Evolutionary conservation across 495 filamentous ascomycete species (phyloP).

Genomic region (Haplographium delicatum): DNA sequence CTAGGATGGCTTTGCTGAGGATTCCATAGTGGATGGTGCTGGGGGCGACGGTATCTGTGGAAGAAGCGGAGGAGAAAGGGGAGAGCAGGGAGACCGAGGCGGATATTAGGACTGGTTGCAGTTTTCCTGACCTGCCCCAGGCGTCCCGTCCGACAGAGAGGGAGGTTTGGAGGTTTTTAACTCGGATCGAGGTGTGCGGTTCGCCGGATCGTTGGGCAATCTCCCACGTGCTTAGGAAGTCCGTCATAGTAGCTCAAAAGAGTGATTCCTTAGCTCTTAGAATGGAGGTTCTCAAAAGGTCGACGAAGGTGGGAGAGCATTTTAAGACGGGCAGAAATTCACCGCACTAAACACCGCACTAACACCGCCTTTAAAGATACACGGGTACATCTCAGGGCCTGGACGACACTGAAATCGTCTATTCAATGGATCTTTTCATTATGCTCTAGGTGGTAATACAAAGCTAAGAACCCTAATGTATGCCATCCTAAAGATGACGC

Average conservation of each 20-base stretch:
- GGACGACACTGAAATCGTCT: too few species aligned
- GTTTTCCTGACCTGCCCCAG: conserved; percentile 44
- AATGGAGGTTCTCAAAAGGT: not conserved
- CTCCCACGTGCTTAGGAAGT: conserved; percentile 6
- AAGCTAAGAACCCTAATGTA: too few species aligned
- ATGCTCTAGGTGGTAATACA: too few species aligned
- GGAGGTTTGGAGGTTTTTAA: conserved; percentile 46
- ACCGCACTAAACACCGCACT: not conserved
- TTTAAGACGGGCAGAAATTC: conserved; percentile 10
- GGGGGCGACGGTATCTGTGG: conserved; percentile 39
- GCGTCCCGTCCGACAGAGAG: conserved; percentile 44
- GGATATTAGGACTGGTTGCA: conserved; percentile 51
- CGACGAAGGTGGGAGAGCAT: conserved; percentile 6
- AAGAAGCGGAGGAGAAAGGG: conserved; percentile 43
- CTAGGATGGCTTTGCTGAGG: conserved; percentile 48
- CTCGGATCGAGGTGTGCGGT: conserved; percentile 33
- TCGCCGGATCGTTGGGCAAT: not conserved
- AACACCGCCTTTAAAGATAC: not conserved
- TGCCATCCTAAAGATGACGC: too few species aligned
- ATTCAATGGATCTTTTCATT: too few species aligned
- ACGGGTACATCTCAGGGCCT: too few species aligned
- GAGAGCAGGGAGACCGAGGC: conserved; percentile 40
- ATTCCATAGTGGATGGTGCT: conserved; percentile 59
- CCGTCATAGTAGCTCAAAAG: not conserved
- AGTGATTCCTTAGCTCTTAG: not conserved